These are phyloP conservation scores for Phyllosticta capitalensis DNA, from an alignment of 2,329 filamentous ascomycete species.

Conservation along the genomic window DNA sequence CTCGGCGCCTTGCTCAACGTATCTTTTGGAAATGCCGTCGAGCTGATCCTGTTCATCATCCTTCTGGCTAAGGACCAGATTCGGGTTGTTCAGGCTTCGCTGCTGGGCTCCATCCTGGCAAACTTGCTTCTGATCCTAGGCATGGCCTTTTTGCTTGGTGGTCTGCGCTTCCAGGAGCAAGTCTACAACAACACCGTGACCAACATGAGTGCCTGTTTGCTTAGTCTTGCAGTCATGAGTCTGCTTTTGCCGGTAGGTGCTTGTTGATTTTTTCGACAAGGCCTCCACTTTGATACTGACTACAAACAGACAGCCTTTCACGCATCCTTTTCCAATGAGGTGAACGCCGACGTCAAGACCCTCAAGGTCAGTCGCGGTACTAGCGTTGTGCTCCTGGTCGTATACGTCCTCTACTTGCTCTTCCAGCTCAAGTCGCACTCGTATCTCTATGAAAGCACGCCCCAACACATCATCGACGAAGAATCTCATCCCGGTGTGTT, in stretches of 20 bases:
- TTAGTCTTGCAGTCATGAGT: constrained; percentile 85
- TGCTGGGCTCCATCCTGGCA: constrained; percentile 81
- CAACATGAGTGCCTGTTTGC: constrained; percentile 88
- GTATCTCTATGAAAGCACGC: constrained; percentile 87
- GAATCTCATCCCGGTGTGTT: constrained; percentile 79
- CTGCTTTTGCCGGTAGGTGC: constrained; percentile 63
- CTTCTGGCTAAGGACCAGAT: constrained; percentile 57
- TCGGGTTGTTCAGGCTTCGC: constrained; percentile 80
- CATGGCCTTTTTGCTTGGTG: constrained; percentile 84
- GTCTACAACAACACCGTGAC: constrained; percentile 94
- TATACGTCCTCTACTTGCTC: constrained; percentile 74
- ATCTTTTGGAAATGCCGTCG: constrained; percentile 44
- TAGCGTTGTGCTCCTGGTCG: constrained; percentile 72
- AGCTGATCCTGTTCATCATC: constrained; percentile 42
- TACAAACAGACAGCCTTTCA: constrained; percentile 71
- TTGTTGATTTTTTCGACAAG: background rate
- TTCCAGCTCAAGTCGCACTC: constrained; percentile 90
- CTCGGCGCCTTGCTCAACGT: constrained; percentile 43
- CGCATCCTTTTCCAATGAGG: constrained; percentile 62
- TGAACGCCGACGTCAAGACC: constrained; percentile 57
- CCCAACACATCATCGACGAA: constrained; percentile 85
- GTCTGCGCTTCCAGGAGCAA: constrained; percentile 79
- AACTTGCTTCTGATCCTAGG: constrained; percentile 83
- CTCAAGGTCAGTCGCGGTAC: constrained; percentile 83
- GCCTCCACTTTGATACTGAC: background rate